phyloP scores from a whole-genome alignment of 1,139 yeast genomes.

The Torulaspora pretoriensis region DNA sequence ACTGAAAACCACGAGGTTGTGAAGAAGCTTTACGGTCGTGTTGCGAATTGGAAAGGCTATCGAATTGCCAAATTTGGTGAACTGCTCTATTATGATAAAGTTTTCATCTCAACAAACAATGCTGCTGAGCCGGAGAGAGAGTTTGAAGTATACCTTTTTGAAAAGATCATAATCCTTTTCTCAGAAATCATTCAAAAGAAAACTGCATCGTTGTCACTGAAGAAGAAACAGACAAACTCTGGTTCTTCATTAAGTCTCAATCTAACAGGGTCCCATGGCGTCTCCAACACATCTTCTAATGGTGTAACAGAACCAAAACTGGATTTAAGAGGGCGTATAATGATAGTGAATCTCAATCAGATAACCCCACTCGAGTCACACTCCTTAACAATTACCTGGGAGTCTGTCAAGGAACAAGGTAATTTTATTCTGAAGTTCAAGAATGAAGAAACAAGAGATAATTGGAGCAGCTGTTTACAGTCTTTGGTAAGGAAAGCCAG shows the following conservation, averaged over 20 bases:
- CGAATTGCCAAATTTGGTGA: constrained; percentile 80
- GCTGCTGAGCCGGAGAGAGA: constrained; percentile 71
- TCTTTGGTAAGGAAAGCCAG: constrained; percentile 38
- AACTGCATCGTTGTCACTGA: constrained; percentile 33
- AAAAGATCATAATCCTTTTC: constrained; percentile 78
- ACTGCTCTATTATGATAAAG: constrained; percentile 69
- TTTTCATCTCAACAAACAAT: constrained; percentile 53
- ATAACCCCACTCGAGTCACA: constrained; percentile 45
- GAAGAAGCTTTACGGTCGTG: constrained; percentile 65
- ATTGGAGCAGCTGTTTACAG: constrained; percentile 63
- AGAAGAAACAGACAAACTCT: constrained; percentile 31
- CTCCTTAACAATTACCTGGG: constrained; percentile 69
- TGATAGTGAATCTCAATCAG: constrained; percentile 60
- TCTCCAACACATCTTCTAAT: constrained; percentile 7
- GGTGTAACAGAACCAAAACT: constrained; percentile 35
- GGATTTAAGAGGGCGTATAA: constrained; percentile 66
- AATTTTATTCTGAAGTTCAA: constrained; percentile 65
- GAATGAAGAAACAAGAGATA: constrained; percentile 64
- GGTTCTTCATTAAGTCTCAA: constrained; percentile 29
- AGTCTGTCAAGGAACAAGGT: constrained; percentile 72
- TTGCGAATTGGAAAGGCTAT: constrained; percentile 93
- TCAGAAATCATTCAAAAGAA: constrained; percentile 45
- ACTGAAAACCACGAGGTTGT: constrained; percentile 79
- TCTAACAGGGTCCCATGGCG: constrained; percentile 19
- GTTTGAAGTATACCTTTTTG: constrained; percentile 85